A percentile compares a stretch with the other conserved stretches of the same genome.
These are phyloP conservation scores for Talaromyces piceae DNA, from an alignment of 2,329 filamentous ascomycete genomes.

Conservation along the genomic window DNA sequence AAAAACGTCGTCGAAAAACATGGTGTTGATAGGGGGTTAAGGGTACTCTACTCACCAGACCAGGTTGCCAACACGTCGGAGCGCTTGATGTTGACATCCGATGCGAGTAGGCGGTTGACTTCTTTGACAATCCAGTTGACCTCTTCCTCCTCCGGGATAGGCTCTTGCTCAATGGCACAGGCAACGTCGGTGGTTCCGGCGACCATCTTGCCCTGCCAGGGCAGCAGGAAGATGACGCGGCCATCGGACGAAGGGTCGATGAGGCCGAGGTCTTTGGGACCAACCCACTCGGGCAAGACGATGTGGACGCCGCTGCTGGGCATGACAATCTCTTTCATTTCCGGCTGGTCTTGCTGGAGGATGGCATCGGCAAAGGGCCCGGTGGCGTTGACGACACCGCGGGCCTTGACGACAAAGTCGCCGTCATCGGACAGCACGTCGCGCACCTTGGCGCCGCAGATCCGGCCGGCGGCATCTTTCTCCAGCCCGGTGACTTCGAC, in stretches of 20 bases:
- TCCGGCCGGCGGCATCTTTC: slow-evolving; percentile 63
- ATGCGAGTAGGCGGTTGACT: slow-evolving; percentile 71
- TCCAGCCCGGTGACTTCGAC: slow-evolving; percentile 68
- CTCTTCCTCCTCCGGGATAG: slow-evolving; percentile 71
- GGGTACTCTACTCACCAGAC: slow-evolving; percentile 60
- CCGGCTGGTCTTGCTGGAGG: slow-evolving; percentile 71
- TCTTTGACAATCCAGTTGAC: slow-evolving; percentile 84
- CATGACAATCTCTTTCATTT: slow-evolving; percentile 68
- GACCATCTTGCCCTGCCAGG: slow-evolving; percentile 89
- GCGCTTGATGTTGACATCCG: slow-evolving; percentile 75
- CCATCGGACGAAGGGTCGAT: slow-evolving; percentile 82
- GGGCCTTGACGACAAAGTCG: slow-evolving; percentile 66
- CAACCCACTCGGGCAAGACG: slow-evolving; percentile 79
- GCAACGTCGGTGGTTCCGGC: slow-evolving; percentile 80
- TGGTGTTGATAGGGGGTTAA: no score
- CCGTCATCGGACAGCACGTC: slow-evolving; percentile 59
- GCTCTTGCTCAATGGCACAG: slow-evolving; percentile 63
- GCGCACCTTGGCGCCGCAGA: slow-evolving; percentile 66
- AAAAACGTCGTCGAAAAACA: no score
- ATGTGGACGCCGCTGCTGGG: slow-evolving; percentile 80
- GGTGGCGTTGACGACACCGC: slow-evolving; percentile 80
- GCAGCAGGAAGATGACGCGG: slow-evolving; percentile 85
- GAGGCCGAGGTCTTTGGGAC: slow-evolving; percentile 75
- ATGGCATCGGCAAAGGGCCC: slow-evolving; percentile 81
- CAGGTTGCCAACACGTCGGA: slow-evolving; percentile 81